Conservation (phyloP, 345 rosid genomes). For the Moricandia moricandioides region DNA sequence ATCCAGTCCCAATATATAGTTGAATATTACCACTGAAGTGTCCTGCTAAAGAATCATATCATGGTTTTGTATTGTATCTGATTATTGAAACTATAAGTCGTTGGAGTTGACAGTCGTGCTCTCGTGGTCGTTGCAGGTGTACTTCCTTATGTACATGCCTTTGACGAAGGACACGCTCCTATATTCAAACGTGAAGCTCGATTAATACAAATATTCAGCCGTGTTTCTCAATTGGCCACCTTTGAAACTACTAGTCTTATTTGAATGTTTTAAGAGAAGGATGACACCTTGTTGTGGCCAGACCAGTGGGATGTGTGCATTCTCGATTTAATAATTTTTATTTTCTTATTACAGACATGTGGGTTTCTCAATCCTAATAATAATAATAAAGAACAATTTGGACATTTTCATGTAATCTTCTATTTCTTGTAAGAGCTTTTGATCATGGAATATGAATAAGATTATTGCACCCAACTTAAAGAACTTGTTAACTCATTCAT, state of each 20-base stretch:
- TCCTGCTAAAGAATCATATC: too few relatives aligned
- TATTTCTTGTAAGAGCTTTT: too few relatives aligned
- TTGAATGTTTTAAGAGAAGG: constrained; percentile 29
- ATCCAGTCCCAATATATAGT: background rate
- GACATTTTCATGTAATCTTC: constrained; percentile 2
- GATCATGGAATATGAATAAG: too few relatives aligned
- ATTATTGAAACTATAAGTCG: background rate
- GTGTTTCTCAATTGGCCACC: constrained; percentile 17
- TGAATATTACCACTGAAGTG: too few relatives aligned
- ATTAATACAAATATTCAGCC: constrained; percentile 29
- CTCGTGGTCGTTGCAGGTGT: too few relatives aligned
- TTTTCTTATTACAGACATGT: constrained; percentile 11
- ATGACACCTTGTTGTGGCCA: constrained; percentile 26
- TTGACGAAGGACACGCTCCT: too few relatives aligned
- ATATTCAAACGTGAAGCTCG: too few relatives aligned
- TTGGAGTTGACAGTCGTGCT: background rate
- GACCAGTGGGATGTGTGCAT: constrained; percentile 28
- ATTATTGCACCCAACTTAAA: background rate
- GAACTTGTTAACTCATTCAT: background rate
- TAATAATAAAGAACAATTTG: constrained; percentile 10
- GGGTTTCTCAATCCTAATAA: constrained; percentile 14
- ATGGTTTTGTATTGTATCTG: background rate
- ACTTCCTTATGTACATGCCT: too few relatives aligned
- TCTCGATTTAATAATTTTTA: constrained; percentile 8
- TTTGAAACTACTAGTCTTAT: constrained; percentile 31